phyloP scores from a whole-genome alignment of 2,329 filamentous ascomycete genomes.

The Alternaria novae-zelandiae region DNA sequence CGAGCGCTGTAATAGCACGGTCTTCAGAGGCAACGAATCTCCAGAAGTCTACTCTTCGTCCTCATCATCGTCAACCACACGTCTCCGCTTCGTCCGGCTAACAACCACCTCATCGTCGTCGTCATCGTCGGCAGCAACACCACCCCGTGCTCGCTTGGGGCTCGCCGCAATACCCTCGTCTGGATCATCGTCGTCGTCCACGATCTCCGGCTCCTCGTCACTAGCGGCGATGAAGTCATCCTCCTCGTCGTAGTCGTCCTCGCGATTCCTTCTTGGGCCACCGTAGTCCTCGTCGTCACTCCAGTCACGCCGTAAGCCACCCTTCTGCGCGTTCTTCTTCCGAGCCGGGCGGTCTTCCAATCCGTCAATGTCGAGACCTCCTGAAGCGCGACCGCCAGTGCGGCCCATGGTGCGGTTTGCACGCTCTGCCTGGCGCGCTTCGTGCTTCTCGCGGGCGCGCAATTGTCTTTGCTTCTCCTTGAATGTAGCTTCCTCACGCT shows the following conservation, averaged over 20 bases:
- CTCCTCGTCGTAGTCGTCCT: slow-evolving; percentile 79
- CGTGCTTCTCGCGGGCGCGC: slow-evolving; percentile 71
- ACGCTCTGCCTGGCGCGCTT: slow-evolving; percentile 68
- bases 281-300: slow-evolving; percentile 83
- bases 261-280: slow-evolving; percentile 63
- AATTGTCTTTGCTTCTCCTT: slow-evolving; percentile 71
- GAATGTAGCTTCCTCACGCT: slow-evolving; percentile 74
- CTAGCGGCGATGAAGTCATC: slow-evolving; percentile 80
- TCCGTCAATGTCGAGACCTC: slow-evolving; percentile 61
- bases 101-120: slow-evolving; percentile 44
- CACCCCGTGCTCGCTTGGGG: slow-evolving; percentile 49
- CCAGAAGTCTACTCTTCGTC: slow-evolving; percentile 49
- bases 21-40: not conserved
- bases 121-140: slow-evolving; percentile 41
- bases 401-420: slow-evolving; percentile 57
- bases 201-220: slow-evolving; percentile 72
- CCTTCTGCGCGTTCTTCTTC: slow-evolving; percentile 43
- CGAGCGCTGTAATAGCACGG: not conserved
- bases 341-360: slow-evolving; percentile 62
- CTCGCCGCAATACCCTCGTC: slow-evolving; percentile 55
- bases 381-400: slow-evolving; percentile 59
- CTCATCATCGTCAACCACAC: slow-evolving; percentile 57
- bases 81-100: slow-evolving; percentile 49
- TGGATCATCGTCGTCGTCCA: slow-evolving; percentile 63
- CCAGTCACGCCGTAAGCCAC: slow-evolving; percentile 53